These are phyloP conservation scores for Pythium aphanidermatum DNA, from an alignment of 352 stramenopile genomes.

Conservation along the genomic window DNA sequence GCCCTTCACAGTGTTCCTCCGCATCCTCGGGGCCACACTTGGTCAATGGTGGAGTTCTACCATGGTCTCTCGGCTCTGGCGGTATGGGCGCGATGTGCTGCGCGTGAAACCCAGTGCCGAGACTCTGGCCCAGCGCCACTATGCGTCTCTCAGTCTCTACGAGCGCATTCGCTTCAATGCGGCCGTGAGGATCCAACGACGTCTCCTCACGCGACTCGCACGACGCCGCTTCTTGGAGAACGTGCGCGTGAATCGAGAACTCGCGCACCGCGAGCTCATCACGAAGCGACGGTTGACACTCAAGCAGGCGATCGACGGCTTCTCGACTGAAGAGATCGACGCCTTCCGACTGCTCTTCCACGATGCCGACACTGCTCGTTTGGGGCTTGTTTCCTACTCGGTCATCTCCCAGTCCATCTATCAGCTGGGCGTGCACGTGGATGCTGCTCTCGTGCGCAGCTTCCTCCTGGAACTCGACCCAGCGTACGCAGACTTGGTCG, in stretches of 20 bases:
- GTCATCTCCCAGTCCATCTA: conserved; percentile 72
- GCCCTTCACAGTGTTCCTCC: conserved; percentile 38
- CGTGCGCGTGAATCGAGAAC: conserved; percentile 35
- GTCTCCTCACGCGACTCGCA: conserved; percentile 45
- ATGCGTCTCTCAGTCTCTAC: conserved; percentile 57
- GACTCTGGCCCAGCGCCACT: conserved; percentile 21
- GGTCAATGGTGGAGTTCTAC: conserved; percentile 51
- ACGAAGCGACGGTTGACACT: conserved; percentile 33
- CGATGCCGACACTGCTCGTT: conserved; percentile 47
- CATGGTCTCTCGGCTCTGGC: conserved; percentile 31
- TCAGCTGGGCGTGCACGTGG: conserved; percentile 55
- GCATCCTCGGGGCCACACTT: conserved; percentile 45
- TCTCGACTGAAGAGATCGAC: conserved; percentile 55
- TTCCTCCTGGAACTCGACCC: conserved; percentile 52
- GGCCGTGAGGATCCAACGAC: conserved; percentile 57
- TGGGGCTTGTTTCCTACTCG: conserved; percentile 58
- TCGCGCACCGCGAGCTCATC: conserved; percentile 30
- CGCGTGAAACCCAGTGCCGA: conserved; percentile 37
- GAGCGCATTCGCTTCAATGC: conserved; percentile 64
- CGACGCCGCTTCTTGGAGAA: conserved; percentile 43
- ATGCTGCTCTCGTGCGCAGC: conserved; percentile 33
- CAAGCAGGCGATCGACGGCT: conserved; percentile 48
- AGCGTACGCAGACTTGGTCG: conserved; percentile 67
- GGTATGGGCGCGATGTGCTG: conserved; percentile 36
- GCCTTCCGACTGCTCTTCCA: conserved; percentile 65